Percentiles rank a stretch among this genome's conserved stretches.
These are phyloP conservation scores for Onygenales sp. DNA, from an alignment of 2,329 filamentous ascomycete species.

Conservation along the genomic window DNA sequence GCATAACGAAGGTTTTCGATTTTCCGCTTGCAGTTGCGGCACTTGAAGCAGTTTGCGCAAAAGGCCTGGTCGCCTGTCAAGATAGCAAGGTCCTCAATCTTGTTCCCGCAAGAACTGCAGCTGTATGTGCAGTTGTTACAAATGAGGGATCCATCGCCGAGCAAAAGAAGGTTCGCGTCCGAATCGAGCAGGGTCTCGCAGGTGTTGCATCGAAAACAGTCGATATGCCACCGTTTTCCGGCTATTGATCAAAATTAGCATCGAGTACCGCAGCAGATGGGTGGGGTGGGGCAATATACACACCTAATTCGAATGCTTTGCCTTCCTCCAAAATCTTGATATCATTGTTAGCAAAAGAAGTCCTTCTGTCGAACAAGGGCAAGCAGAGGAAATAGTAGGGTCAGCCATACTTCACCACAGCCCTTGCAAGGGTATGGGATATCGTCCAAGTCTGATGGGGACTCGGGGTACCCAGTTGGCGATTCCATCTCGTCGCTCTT, in stretches of 20 bases:
- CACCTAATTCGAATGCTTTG: conserved; percentile 95
- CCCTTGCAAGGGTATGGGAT: conserved; percentile 79
- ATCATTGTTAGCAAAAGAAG: conserved; percentile 4
- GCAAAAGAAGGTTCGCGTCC: conserved; percentile 90
- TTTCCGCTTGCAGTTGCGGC: conserved; percentile 95
- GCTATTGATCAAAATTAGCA: conserved; percentile 45
- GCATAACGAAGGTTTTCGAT: conserved; percentile 98
- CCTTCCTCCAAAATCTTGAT: conserved; percentile 89
- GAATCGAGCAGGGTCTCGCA: conserved; percentile 95
- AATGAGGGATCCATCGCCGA: conserved; percentile 94
- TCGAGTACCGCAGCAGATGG: conserved; percentile 10
- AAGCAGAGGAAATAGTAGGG: conserved; percentile 14
- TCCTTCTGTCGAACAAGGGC: background rate
- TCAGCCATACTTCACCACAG: conserved; percentile 65
- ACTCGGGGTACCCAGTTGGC: conserved; percentile 43
- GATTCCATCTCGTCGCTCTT: conserved; percentile 1
- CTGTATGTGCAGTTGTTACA: conserved; percentile 99
- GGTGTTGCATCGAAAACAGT: conserved; percentile 96
- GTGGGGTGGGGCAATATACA: conserved; percentile 23
- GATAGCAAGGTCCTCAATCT: conserved; percentile 97
- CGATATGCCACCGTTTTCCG: conserved; percentile 95
- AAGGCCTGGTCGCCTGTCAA: conserved; percentile 96
- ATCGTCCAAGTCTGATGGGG: conserved; percentile 67
- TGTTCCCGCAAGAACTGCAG: conserved; percentile 91
- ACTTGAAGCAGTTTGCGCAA: conserved; percentile 93